Evolutionary conservation across 805 yeast species (phyloP).

Genomic region (Clavispora santaluciae): DNA sequence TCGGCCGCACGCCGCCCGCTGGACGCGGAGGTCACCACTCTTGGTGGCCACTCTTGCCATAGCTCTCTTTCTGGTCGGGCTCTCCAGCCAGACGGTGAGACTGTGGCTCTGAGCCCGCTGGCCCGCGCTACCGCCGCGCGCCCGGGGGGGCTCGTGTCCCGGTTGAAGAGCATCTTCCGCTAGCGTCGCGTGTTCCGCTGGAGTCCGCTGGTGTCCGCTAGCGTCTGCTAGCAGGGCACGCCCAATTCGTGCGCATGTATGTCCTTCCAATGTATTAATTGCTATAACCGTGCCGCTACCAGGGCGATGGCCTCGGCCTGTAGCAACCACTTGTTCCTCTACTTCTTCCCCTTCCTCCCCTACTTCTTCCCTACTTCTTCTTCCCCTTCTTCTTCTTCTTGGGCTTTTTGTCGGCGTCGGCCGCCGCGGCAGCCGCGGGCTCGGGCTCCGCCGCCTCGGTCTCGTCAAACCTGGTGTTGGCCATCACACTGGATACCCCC

Average conservation of each 20-base stretch:
- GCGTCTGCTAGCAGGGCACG: no score
- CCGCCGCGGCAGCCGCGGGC: constrained; percentile 5
- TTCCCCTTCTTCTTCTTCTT: constrained; percentile 24
- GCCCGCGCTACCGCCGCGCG: constrained; percentile 7
- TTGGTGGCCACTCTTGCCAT: constrained; percentile 10
- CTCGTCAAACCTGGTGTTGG: constrained; percentile 29
- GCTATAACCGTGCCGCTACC: neutral
- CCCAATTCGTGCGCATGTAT: no score
- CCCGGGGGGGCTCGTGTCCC: constrained; percentile 25
- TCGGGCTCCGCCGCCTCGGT: constrained; percentile 9
- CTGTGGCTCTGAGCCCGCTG: constrained; percentile 1
- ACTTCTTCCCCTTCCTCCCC: neutral
- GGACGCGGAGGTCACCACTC: constrained; percentile 8
- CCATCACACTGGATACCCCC: constrained; percentile 40
- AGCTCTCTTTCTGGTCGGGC: constrained; percentile 11
- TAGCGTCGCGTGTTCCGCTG: neutral
- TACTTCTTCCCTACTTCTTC: neutral
- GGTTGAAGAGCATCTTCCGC: constrained; percentile 30
- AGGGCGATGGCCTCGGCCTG: no score
- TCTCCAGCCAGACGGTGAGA: constrained; percentile 7
- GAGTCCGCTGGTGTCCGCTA: neutral
- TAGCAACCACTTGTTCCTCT: neutral
- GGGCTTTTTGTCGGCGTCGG: constrained; percentile 27
- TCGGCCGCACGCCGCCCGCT: constrained; percentile 12
- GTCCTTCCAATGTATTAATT: constrained; percentile 1